Conservation (phyloP, 305 asterid species). For the Salvia sclarea region DNA sequence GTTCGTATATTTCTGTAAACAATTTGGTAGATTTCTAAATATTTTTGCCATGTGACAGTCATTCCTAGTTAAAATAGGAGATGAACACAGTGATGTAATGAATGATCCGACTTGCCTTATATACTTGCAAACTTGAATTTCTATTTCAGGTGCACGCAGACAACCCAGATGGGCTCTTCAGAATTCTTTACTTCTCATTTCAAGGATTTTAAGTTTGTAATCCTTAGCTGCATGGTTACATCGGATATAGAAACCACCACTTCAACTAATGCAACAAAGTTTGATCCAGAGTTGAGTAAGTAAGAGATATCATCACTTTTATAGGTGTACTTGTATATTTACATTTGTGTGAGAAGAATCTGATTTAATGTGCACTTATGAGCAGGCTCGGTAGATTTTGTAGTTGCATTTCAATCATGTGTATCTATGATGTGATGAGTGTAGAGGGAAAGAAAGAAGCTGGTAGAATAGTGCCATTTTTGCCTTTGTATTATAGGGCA, state of each 20-base stretch:
- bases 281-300: constrained; percentile 7
- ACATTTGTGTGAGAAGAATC: constrained; percentile 13
- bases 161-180: constrained; percentile 95
- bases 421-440: background rate
- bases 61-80: background rate
- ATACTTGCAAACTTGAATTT: background rate
- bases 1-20: too few relatives aligned
- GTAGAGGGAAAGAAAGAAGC: too few relatives aligned
- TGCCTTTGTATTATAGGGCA: constrained; percentile 13
- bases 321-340: background rate
- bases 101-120: background rate
- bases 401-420: constrained; percentile 14
- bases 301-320: constrained; percentile 8
- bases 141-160: constrained; percentile 88
- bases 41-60: background rate
- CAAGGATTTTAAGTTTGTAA: constrained; percentile 71
- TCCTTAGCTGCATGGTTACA: background rate
- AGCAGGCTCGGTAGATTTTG: constrained; percentile 7
- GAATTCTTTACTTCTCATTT: constrained; percentile 86
- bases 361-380: background rate
- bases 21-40: too few relatives aligned
- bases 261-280: background rate
- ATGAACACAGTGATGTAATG: background rate
- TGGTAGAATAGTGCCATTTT: background rate
- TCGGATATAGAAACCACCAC: background rate